phyloP scores from a whole-genome alignment of 257 asterid species.

The Leonotis leonurus region DNA sequence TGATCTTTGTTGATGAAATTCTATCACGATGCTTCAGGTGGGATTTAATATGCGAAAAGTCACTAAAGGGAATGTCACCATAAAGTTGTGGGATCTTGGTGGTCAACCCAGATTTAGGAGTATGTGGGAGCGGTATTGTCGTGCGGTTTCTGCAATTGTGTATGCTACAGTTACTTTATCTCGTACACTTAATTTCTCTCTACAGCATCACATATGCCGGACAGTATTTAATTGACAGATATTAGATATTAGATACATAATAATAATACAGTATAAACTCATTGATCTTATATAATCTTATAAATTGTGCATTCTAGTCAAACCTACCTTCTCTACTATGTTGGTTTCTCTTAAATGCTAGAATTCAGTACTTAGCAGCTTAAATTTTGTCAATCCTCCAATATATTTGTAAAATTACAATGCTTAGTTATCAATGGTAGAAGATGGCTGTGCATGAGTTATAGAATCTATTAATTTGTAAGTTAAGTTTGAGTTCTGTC shows the following conservation, averaged over 20 bases:
- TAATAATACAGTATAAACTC: background rate
- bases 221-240: background rate
- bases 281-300: too few species aligned
- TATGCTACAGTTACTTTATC: conserved; percentile 33
- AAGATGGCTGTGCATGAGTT: background rate
- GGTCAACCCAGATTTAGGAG: conserved; percentile 98
- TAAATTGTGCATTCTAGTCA: background rate
- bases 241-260: background rate
- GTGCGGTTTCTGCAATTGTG: conserved; percentile 98
- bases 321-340: background rate
- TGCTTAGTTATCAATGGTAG: background rate
- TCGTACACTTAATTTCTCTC: conserved; percentile 11
- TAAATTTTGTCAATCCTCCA: background rate
- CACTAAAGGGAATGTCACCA: conserved; percentile 94
- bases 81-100: conserved; percentile 98
- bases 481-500: background rate
- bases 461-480: background rate
- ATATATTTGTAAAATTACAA: background rate
- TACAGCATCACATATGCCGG: background rate
- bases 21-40: conserved; percentile 44
- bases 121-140: conserved; percentile 98
- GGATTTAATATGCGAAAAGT: conserved; percentile 97
- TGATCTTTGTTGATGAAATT: conserved; percentile 1
- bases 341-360: background rate
- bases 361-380: background rate